A percentile compares a stretch with the other conserved stretches of the same genome.
phyloP scores from a whole-genome alignment of 495 filamentous ascomycete species.

The Trichoderma reesei region DNA sequence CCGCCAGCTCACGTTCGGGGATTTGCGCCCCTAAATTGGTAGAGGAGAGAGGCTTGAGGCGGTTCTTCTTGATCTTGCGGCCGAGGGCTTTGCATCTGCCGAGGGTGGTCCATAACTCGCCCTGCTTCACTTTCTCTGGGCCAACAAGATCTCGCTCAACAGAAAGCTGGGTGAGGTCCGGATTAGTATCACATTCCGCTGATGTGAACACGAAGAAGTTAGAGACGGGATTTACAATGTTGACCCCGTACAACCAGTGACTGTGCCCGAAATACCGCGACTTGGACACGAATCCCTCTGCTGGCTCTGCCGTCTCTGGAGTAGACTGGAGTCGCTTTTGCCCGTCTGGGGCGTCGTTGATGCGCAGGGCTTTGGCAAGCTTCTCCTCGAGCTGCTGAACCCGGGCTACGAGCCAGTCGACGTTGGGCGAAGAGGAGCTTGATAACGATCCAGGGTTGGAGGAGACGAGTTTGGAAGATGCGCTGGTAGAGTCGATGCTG shows the following conservation, averaged over 20 bases:
- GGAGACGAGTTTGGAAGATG: background rate
- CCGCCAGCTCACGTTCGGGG: constrained; percentile 32
- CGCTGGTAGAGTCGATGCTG: background rate
- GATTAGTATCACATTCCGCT: constrained; percentile 9
- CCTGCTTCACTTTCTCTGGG: constrained; percentile 25
- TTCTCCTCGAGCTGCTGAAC: constrained; percentile 25
- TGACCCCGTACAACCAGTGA: constrained; percentile 43
- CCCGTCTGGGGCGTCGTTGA: constrained; percentile 8
- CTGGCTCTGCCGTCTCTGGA: background rate
- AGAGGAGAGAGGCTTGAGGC: constrained; percentile 22
- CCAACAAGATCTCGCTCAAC: background rate
- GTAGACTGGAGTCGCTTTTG: background rate
- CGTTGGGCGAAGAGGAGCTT: constrained; percentile 5
- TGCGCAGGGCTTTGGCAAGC: constrained; percentile 19
- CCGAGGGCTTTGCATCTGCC: constrained; percentile 39
- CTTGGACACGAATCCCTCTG: constrained; percentile 24
- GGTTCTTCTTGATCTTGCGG: constrained; percentile 34
- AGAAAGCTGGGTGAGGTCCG: background rate
- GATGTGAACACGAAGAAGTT: constrained; percentile 31
- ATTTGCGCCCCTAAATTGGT: constrained; percentile 22
- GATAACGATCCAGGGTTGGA: background rate
- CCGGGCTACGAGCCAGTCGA: constrained; percentile 16
- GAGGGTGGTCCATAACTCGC: constrained; percentile 24
- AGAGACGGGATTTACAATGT: constrained; percentile 43
- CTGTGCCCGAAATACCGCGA: constrained; percentile 42